Percentiles rank a stretch among this genome's conserved stretches.
Evolutionary conservation across 2,329 filamentous ascomycete species (phyloP).

Genomic region (Verticillium longisporum): DNA sequence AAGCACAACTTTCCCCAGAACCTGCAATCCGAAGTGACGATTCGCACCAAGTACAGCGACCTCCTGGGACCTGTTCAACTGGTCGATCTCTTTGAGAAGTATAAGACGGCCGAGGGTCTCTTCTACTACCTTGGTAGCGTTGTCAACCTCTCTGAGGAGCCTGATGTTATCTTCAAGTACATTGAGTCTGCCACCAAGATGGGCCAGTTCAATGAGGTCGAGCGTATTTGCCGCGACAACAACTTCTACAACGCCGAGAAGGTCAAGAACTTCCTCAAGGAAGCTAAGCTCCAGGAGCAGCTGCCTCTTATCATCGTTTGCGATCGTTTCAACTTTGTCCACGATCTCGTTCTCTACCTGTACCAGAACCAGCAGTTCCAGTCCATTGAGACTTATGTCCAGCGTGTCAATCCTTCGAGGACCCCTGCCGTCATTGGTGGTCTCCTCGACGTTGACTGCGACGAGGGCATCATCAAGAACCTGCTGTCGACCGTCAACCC

Average conservation of each 20-base stretch:
- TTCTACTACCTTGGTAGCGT: conserved; percentile 98
- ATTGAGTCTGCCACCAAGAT: conserved; percentile 94
- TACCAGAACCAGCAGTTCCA: conserved; percentile 99
- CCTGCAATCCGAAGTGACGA: conserved; percentile 86
- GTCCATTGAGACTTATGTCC: conserved; percentile 96
- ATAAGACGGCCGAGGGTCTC: conserved; percentile 91
- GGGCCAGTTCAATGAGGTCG: conserved; percentile 90
- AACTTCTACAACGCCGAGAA: conserved; percentile 87
- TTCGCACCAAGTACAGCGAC: conserved; percentile 97
- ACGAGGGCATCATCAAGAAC: conserved; percentile 92
- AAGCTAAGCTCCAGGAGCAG: conserved; percentile 86
- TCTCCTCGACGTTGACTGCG: conserved; percentile 92
- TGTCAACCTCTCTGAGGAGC: conserved; percentile 91
- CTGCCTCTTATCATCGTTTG: conserved; percentile 96
- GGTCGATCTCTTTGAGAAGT: conserved; percentile 94
- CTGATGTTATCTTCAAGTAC: conserved; percentile 98
- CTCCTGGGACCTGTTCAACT: conserved; percentile 80
- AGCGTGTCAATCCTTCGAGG: conserved; percentile 86
- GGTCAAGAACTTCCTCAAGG: conserved; percentile 99
- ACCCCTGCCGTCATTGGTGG: conserved; percentile 92
- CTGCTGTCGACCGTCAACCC: conserved; percentile 80
- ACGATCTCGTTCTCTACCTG: conserved; percentile 90
- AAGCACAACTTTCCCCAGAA: conserved; percentile 96
- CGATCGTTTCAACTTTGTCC: conserved; percentile 98
- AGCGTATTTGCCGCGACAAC: conserved; percentile 94